A percentile compares a stretch with the other conserved stretches of the same genome.
Evolutionary conservation across 306 rosid species (phyloP).

Genomic region (Urtica urens): DNA sequence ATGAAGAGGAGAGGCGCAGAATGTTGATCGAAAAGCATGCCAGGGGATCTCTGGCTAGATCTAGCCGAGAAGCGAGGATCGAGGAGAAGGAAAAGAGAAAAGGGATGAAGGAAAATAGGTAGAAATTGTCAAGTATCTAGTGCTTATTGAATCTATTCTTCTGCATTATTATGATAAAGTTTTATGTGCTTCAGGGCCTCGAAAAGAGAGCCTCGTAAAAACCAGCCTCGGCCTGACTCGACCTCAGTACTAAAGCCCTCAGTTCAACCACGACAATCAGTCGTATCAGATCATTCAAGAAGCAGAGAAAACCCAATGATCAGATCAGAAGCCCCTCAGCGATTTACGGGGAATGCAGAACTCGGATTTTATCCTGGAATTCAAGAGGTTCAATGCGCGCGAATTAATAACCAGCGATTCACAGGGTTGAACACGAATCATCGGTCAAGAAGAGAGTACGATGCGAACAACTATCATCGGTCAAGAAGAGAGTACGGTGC

Average conservation of each 20-base stretch:
- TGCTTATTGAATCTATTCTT: not conserved
- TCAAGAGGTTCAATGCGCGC: not conserved
- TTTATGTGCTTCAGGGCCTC: constrained; percentile 37
- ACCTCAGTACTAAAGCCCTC: constrained; percentile 4
- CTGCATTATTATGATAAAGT: not conserved
- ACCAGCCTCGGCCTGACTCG: constrained; percentile 27
- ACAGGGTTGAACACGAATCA: not conserved
- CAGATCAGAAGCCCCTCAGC: not conserved
- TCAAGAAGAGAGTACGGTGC: constrained; percentile 28
- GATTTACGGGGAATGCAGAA: constrained; percentile 5
- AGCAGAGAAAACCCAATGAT: constrained; percentile 2
- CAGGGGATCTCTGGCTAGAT: constrained; percentile 68
- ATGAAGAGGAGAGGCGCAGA: constrained; percentile 55
- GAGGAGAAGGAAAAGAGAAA: constrained; percentile 47
- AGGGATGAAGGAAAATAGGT: constrained; percentile 36
- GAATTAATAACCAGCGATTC: constrained; percentile 1
- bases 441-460: constrained; percentile 7
- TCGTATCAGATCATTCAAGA: constrained; percentile 1
- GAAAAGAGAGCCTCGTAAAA: constrained; percentile 23
- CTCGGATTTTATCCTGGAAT: not conserved
- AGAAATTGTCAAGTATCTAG: not conserved
- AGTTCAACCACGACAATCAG: constrained; percentile 10
- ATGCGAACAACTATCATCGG: constrained; percentile 13
- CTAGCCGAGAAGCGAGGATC: constrained; percentile 50
- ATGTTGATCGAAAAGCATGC: constrained; percentile 65